These are phyloP conservation scores for Agastache rugosa DNA, from an alignment of 257 asterid species.

Conservation along the genomic window DNA sequence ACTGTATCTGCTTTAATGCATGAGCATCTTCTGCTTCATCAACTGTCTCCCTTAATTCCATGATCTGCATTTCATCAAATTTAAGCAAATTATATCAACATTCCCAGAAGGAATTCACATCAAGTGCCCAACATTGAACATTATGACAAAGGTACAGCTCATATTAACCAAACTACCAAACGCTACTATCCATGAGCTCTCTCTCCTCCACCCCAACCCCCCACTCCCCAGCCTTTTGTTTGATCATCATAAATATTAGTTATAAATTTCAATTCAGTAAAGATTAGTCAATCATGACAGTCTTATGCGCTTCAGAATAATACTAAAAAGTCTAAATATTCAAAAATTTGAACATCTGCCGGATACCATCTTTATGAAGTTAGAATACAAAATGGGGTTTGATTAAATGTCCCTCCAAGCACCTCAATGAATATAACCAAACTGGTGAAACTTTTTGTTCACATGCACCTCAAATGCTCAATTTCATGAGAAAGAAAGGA, in stretches of 20 bases:
- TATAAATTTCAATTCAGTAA: slow-evolving; percentile 2
- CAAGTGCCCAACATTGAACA: neutral
- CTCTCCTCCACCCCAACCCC: neutral
- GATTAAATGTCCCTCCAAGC: slow-evolving; percentile 1
- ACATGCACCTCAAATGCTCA: neutral
- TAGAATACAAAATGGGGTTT: neutral
- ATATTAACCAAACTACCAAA: slow-evolving; percentile 5
- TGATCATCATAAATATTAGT: neutral
- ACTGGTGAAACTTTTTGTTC: slow-evolving; percentile 5
- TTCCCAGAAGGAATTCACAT: neutral
- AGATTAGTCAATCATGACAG: slow-evolving; percentile 5
- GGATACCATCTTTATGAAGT: neutral
- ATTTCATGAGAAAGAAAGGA: slow-evolving; percentile 1
- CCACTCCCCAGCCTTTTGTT: neutral
- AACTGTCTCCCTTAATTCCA: slow-evolving; percentile 90
- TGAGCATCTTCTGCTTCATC: slow-evolving; percentile 74
- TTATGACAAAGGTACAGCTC: slow-evolving; percentile 22
- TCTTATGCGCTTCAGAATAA: neutral
- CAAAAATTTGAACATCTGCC: slow-evolving; percentile 12
- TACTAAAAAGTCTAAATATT: slow-evolving; percentile 10
- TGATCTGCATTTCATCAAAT: slow-evolving; percentile 55
- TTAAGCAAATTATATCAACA: neutral
- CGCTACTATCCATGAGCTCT: neutral
- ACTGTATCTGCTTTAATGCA: slow-evolving; percentile 69
- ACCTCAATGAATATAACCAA: slow-evolving; percentile 18